Evolutionary conservation across 108 stramenopile genomes (phyloP), one percentile per base, ranked within the genome.

Genomic region (Poteriospumella lacustris): DNA sequence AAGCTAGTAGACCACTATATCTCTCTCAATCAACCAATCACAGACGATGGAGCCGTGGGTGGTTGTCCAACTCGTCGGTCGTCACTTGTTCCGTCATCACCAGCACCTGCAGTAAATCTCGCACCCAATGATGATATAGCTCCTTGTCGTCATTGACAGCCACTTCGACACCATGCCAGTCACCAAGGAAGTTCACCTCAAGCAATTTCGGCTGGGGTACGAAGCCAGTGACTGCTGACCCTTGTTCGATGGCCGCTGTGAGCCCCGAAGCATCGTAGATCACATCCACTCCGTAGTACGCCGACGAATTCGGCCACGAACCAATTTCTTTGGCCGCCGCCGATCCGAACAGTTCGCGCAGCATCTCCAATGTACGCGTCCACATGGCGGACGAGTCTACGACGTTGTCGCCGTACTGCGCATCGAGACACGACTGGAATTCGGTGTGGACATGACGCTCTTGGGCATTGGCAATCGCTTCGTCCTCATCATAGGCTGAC

Each of bases 111-210:
- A 12, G 9, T 3, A 64, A 5, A 64, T 64, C 60, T 5, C 3
- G 3, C 5, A 24, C 60, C 60, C 60, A 64, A 34, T 64, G 60
- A 31, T 64, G 60, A 24, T 31, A 64, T 24, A 64, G 36, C 19
- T 9, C 15, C 47, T 15, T 9, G 5, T 64, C 3, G 36, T 64
- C 60, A 64, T 9, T 9, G 9, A 64, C 60, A 31, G 60, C 60
- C 5, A 5, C 36, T 5, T 64, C 31, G 36, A 64, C 60, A 64
- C 60, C 60, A 64, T 33, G 15, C 29, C 15, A 64, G 31, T 64
- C 60, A 64, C 60, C 60, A 26, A 64, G 28, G 36, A 64, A 64
- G 31, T 64, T 64, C 9, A 64, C 31, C 60, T 64, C 60, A 9
- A 64, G 31, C 31, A 64, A 33, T 34, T 64, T 64, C 3, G 60